Base-by-base conservation (phyloP, 495 filamentous ascomycete genomes). In the Xylaria acuta region DNA sequence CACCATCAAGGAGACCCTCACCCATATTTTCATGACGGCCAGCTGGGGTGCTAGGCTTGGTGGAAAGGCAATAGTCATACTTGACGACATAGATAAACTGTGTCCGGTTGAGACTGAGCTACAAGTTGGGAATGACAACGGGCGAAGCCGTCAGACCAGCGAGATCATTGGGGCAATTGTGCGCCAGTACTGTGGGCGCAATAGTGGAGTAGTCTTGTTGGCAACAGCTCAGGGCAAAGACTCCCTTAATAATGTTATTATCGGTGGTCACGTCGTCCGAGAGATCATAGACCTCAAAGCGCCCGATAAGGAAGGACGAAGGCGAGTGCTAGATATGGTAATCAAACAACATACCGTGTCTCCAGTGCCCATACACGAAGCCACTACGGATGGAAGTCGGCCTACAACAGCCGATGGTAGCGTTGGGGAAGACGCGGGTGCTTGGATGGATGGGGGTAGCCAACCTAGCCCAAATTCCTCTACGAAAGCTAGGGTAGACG, bases 191-290 rank as follows among this genome's bases (percentile, higher is more conserved):
- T 97, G 94, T 73, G 82, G 79, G 5, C 75, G 79, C 51, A 91
- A 93, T 54, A 94, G 90, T 70, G 90, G 92, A 4, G 92, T 98
- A 27, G 92, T 96, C 38, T 83, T 98, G 18, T 86, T 97, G 40
- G 94, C 92, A n/a, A 98, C 95, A 25, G 94, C 94, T 11, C 93
- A 97, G 79, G 91, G 91, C 27, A 98, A 98, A 79, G 96, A 98
- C 65, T 91, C 91, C 3, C 80, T 97, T 56, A 92, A 97, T 77
- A 92, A 91, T 72, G 86, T 94, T 18, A 86, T 97, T 59, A 88
- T 95, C 34, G 91, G 93, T 20, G 92, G 91, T 4, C 93, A 95
- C 78, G 86, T 96, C 20, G 90, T 93, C 54, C 87, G 92, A 51
- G 94, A 97, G 75, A 93, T 95, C 63, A 85, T 97, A n/a, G 88